A percentile compares a stretch with the other conserved stretches of the same genome.
Evolutionary conservation across 768 basidiomycete species (phyloP).

Genomic region (Lentinula boryana): DNA sequence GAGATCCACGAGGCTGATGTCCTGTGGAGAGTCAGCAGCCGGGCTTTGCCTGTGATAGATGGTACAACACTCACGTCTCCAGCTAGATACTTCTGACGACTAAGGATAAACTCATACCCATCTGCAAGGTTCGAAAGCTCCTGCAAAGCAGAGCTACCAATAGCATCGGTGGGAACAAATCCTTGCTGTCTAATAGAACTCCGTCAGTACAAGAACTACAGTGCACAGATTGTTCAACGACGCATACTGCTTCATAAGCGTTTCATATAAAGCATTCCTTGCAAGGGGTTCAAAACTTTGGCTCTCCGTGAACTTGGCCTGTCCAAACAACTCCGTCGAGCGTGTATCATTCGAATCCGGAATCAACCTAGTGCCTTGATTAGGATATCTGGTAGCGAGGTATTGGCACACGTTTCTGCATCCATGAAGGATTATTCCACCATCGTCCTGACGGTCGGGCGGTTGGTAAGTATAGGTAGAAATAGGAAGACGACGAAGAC

Average conservation of each 20-base stretch:
- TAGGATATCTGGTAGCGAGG: background rate
- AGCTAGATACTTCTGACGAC: slow-evolving; percentile 32
- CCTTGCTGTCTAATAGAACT: slow-evolving; percentile 2
- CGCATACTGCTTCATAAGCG: slow-evolving; percentile 26
- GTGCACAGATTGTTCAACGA: background rate
- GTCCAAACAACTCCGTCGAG: slow-evolving; percentile 25
- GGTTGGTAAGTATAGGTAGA: background rate
- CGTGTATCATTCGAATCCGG: slow-evolving; percentile 7
- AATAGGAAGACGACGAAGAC: background rate
- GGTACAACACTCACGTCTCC: slow-evolving; percentile 22
- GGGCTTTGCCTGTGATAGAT: background rate
- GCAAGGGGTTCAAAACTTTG: slow-evolving; percentile 37
- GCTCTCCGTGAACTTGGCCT: slow-evolving; percentile 28
- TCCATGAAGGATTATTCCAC: background rate
- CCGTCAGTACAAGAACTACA: background rate
- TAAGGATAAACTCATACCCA: slow-evolving; percentile 34
- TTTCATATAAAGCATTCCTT: slow-evolving; percentile 30
- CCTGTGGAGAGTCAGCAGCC: background rate
- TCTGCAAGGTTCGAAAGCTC: slow-evolving; percentile 24
- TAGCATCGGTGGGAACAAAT: slow-evolving; percentile 20
- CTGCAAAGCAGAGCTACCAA: slow-evolving; percentile 10
- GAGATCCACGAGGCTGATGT: slow-evolving; percentile 45
- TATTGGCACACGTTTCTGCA: background rate
- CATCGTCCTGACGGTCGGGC: background rate
- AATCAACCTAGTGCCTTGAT: background rate